Percentiles rank a stretch among this genome's conserved stretches.
phyloP scores from a whole-genome alignment of 208 protist species.

The Trypanosoma congolense region DNA sequence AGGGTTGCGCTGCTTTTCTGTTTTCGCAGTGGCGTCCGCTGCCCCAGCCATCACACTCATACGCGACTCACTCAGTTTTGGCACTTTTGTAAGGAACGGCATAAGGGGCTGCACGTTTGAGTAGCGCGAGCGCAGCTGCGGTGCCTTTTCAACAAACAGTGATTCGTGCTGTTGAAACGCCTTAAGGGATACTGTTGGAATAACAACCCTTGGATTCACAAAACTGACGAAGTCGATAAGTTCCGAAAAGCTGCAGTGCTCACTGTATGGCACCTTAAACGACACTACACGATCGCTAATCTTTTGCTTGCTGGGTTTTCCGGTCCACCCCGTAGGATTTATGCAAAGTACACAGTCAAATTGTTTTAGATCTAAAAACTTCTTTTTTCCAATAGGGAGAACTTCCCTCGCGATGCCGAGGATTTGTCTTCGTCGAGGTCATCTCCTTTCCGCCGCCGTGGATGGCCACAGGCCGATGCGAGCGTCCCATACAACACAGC shows the following conservation, averaged over 20 bases:
- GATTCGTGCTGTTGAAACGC: constrained; percentile 58
- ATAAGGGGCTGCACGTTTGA: constrained; percentile 64
- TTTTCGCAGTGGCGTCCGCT: background rate
- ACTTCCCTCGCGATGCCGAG: too few species aligned
- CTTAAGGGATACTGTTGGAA: constrained; percentile 76
- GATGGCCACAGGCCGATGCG: too few species aligned
- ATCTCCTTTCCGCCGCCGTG: too few species aligned
- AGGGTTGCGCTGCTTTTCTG: constrained; percentile 19
- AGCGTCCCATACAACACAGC: too few species aligned
- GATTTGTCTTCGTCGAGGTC: too few species aligned
- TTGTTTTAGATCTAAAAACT: constrained; percentile 34
- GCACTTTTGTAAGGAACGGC: constrained; percentile 32
- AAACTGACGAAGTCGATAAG: constrained; percentile 72
- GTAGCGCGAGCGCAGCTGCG: constrained; percentile 40
- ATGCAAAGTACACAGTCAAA: constrained; percentile 68
- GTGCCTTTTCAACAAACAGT: constrained; percentile 62
- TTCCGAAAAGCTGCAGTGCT: constrained; percentile 84
- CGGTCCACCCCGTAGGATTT: constrained; percentile 81
- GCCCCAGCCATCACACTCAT: background rate
- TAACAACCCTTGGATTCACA: constrained; percentile 55
- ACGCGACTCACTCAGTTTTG: background rate
- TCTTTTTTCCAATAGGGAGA: constrained; percentile 31
- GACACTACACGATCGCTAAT: constrained; percentile 29
- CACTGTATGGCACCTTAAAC: constrained; percentile 78
- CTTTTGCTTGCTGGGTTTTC: constrained; percentile 14